Base-by-base conservation (phyloP, 106 monocot genomes). In the Acanthochlamys bracteata region DNA sequence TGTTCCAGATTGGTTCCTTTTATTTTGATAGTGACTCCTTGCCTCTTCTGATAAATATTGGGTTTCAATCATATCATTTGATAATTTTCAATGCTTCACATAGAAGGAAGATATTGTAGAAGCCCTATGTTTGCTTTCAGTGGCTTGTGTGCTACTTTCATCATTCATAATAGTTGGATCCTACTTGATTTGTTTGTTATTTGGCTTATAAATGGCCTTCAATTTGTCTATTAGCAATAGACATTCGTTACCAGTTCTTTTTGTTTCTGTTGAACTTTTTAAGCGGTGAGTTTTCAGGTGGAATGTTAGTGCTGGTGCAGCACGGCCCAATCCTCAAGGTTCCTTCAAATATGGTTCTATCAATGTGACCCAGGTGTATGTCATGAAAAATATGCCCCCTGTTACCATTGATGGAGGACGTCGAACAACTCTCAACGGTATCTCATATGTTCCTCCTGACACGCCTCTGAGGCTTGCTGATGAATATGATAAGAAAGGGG, bases 261-360 rank as follows among this genome's bases (percentile, higher is more conserved):
- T 33, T 33, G 6, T 33, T 49, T 49, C 12, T 49, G 9, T 49
- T 17, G 12, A 49, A 49, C 2, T 1, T 49, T 9, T 49, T 14
- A 10, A 49, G 49, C 17, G 17, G 10, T 49, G 1, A 67, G 46
- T 24, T 84, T 11, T 63, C 68, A 91, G 91, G 71, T 73, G 66
- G 71, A 91, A 91, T 74, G 76, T 77, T 11, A 86, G 56, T 69
- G 41, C 83, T 75, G 81, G 92, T 79, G 87, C 81, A 59, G 92
- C 92, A 1, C 81, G 92, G 1, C 92, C 92, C 1, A 87, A 92
- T 33, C 92, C 87, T 39, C 87, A 87, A 59, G 92, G 92, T 40
- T 92, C 92, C 10, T 92, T 87, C 60, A 75, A 52, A 70, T 92
- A 92, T 63, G 92, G 84, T 40, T 64, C 78, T 0, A 92, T 87